Evolutionary conservation across 78 protist genomes (phyloP).

Genomic region (Parvularia atlantis): DNA sequence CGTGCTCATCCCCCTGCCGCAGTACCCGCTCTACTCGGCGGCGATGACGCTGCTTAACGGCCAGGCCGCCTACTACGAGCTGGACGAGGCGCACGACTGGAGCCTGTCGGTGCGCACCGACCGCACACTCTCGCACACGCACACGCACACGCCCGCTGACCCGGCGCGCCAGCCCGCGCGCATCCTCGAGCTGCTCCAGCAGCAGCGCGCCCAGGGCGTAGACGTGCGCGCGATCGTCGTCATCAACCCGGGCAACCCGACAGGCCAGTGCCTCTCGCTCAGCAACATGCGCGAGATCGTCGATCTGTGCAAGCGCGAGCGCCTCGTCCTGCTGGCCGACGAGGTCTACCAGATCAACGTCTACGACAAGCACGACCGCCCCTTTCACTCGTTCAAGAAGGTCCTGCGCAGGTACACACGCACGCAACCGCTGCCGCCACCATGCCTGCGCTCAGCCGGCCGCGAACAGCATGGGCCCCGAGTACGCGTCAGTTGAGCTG

Average conservation of each 20-base stretch:
- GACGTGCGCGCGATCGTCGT: constrained; percentile 76
- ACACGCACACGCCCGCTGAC: too few species aligned
- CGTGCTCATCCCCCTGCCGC: constrained; percentile 96
- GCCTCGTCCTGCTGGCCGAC: constrained; percentile 89
- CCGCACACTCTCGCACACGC: background rate
- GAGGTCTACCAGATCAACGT: constrained; percentile 98
- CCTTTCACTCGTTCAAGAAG: constrained; percentile 83
- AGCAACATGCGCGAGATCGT: constrained; percentile 37
- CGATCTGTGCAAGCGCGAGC: constrained; percentile 43
- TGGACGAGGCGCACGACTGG: constrained; percentile 67
- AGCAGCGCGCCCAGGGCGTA: constrained; percentile 45
- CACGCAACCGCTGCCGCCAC: too few species aligned
- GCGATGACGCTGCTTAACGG: constrained; percentile 80
- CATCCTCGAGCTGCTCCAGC: constrained; percentile 22
- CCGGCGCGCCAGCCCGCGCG: background rate
- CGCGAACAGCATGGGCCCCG: constrained; percentile 21
- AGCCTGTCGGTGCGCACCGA: too few species aligned
- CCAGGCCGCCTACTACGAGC: constrained; percentile 65
- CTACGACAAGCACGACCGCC: constrained; percentile 47
- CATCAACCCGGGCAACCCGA: constrained; percentile 99
- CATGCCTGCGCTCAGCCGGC: too few species aligned
- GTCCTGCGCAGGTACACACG: constrained; percentile 23
- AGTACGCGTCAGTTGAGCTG: constrained; percentile 41
- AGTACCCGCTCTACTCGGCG: constrained; percentile 99
- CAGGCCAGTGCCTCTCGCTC: constrained; percentile 77